phyloP scores from a whole-genome alignment of 2,329 filamentous ascomycete genomes.

The Paramyrothecium sp. region DNA sequence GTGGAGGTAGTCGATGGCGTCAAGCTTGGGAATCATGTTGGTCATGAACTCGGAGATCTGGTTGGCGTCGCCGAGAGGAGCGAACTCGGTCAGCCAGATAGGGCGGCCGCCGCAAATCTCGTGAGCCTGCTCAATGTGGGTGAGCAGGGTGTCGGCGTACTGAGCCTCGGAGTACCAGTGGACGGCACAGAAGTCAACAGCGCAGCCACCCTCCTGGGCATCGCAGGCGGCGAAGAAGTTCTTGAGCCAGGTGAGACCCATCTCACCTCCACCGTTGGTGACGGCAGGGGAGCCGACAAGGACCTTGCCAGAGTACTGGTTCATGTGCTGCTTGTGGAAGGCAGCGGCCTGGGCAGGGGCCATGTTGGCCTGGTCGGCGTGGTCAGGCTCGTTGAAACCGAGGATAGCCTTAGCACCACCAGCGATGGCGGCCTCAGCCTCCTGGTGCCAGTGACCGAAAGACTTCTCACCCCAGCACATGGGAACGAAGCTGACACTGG shows the following conservation, averaged over 20 bases:
- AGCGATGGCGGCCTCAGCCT: constrained; percentile 50
- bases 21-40: constrained; percentile 45
- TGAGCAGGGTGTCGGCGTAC: constrained; percentile 50
- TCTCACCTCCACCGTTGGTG: constrained; percentile 53
- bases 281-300: constrained; percentile 59
- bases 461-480: constrained; percentile 61
- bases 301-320: constrained; percentile 51
- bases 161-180: constrained; percentile 62
- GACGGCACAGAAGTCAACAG: constrained; percentile 58
- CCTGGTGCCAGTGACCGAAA: constrained; percentile 46
- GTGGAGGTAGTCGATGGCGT: constrained; percentile 48
- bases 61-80: constrained; percentile 43
- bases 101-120: constrained; percentile 45
- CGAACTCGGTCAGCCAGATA: constrained; percentile 67
- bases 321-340: constrained; percentile 53
- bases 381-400: constrained; percentile 73
- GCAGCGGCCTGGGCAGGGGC: constrained; percentile 48
- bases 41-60: constrained; percentile 47
- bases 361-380: constrained; percentile 57
- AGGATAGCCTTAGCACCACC: constrained; percentile 57
- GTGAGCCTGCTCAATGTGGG: constrained; percentile 48
- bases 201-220: constrained; percentile 38
- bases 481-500: constrained; percentile 59
- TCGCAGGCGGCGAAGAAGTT: constrained; percentile 51
- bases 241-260: constrained; percentile 58